A percentile compares a stretch with the other conserved stretches of the same genome.
Evolutionary conservation across 495 filamentous ascomycete species (phyloP).

Genomic region (Penicillium lagena): DNA sequence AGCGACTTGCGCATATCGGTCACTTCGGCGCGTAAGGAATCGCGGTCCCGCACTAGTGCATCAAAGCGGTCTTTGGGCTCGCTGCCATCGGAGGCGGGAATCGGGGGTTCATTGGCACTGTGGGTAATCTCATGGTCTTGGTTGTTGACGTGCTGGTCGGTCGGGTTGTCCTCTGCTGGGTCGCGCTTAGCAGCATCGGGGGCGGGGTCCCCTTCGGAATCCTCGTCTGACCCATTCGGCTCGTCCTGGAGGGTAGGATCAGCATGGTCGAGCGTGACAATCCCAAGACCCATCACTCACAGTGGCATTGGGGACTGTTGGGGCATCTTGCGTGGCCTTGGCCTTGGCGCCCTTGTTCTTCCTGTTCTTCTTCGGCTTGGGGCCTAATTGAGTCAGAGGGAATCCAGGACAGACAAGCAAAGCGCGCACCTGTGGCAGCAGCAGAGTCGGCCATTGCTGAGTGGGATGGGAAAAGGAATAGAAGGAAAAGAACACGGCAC

Average conservation of each 20-base stretch:
- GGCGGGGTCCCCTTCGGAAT: conserved; percentile 3
- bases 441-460: background rate
- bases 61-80: conserved; percentile 58
- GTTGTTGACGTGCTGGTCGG: conserved; percentile 2
- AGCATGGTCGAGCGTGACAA: background rate
- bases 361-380: conserved; percentile 64
- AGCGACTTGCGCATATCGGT: conserved; percentile 73
- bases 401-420: background rate
- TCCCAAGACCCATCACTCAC: conserved; percentile 1
- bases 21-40: conserved; percentile 74
- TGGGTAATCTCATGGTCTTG: conserved; percentile 3
- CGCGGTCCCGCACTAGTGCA: conserved; percentile 71
- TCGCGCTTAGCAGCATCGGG: conserved; percentile 13
- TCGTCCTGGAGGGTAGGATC: conserved; percentile 8
- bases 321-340: conserved; percentile 7
- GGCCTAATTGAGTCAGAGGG: conserved; percentile 26
- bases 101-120: conserved; percentile 4
- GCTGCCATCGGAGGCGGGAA: conserved; percentile 17
- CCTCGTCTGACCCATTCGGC: conserved; percentile 5
- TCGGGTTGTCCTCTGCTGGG: conserved; percentile 6
- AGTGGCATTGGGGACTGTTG: conserved; percentile 6
- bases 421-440: conserved; percentile 14
- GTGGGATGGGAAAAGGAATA: background rate
- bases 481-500: conserved; percentile 31
- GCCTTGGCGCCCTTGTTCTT: conserved; percentile 50